Base-by-base conservation (phyloP, 2,329 filamentous ascomycete species). In the Xylariaceae sp. region DNA sequence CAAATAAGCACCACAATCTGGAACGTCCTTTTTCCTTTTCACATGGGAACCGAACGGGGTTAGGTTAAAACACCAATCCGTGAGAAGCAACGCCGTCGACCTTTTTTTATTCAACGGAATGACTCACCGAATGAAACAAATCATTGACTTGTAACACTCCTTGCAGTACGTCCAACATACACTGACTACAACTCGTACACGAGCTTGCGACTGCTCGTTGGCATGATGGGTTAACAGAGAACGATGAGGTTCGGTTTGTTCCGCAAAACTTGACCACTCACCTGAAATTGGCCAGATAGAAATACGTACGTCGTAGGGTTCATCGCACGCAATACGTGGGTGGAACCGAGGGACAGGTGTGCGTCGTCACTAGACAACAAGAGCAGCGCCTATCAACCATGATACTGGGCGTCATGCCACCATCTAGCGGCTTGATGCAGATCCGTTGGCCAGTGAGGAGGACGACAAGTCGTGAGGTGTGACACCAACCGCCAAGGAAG, bases 371-470 rank as follows among this genome's bases (percentile, higher is more conserved):
- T 50, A 48, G 53, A 60, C 48, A 60, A 52, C 52, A 56, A 52
- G 49, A 57, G 34, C n/a, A 17, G 55, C 51, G 48, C 35, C 23
- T 41, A 39, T 52, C 23, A 30, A 56, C 47, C 47, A 41, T 47
- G 52, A 57, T 53, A 52, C 34, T 15, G 17, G 49, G 49, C 56
- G 55, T 57, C 44, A 53, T 51, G 49, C 57, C 55, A 64, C 48
- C 44, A 56, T 49, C 35, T 35, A n/a, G 51, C 62, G 56, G 60
- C 58, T 62, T 50, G 54, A 57, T 63, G 60, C 60, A 62, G 60
- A 54, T 41, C 23, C 51, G 37, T 48, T 34, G 37, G 50, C 51
- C 57, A 62, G 53, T 56, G 41, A 39, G 51, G 41, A 51, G 51
- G n/a, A 51, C 15, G 41, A 41, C 58, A 51, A 51, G 41, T 39